These are phyloP conservation scores for Lasiosphaeria ovina DNA, from an alignment of 495 filamentous ascomycete species.

Conservation along the genomic window DNA sequence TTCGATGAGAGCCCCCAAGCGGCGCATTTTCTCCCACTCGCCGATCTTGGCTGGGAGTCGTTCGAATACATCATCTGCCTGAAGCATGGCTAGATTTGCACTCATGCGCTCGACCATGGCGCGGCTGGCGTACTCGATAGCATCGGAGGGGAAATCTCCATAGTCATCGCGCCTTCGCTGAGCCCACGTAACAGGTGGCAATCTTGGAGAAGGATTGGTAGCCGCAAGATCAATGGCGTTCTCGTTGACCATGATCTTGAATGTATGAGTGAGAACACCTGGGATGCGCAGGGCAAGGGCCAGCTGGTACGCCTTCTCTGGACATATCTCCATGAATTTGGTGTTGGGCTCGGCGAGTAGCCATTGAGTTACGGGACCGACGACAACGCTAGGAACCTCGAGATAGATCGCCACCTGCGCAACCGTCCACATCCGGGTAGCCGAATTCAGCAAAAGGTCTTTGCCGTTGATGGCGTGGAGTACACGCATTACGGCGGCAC, in stretches of 20 bases:
- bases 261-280: slow-evolving; percentile 36
- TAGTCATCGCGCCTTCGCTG: slow-evolving; percentile 31
- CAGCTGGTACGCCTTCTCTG: slow-evolving; percentile 45
- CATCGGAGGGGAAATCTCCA: slow-evolving; percentile 32
- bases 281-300: slow-evolving; percentile 37
- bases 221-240: slow-evolving; percentile 65
- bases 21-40: slow-evolving; percentile 22
- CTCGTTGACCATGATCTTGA: slow-evolving; percentile 46
- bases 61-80: slow-evolving; percentile 20
- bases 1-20: slow-evolving; percentile 3
- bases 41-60: slow-evolving; percentile 3
- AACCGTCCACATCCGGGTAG: slow-evolving; percentile 63
- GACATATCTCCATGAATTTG: slow-evolving; percentile 45
- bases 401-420: slow-evolving; percentile 58
- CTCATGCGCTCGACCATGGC: slow-evolving; percentile 28
- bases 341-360: slow-evolving; percentile 40
- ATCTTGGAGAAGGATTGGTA: slow-evolving; percentile 8
- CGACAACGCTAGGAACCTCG: slow-evolving; percentile 45
- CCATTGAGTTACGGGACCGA: slow-evolving; percentile 41
- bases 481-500: slow-evolving; percentile 58
- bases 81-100: slow-evolving; percentile 13
- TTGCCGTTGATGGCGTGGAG: slow-evolving; percentile 52
- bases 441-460: slow-evolving; percentile 57
- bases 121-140: slow-evolving; percentile 29
- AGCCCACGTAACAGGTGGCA: slow-evolving; percentile 18